phyloP scores from a whole-genome alignment of 2,329 filamentous ascomycete genomes.

The Cordyceps cicadae region DNA sequence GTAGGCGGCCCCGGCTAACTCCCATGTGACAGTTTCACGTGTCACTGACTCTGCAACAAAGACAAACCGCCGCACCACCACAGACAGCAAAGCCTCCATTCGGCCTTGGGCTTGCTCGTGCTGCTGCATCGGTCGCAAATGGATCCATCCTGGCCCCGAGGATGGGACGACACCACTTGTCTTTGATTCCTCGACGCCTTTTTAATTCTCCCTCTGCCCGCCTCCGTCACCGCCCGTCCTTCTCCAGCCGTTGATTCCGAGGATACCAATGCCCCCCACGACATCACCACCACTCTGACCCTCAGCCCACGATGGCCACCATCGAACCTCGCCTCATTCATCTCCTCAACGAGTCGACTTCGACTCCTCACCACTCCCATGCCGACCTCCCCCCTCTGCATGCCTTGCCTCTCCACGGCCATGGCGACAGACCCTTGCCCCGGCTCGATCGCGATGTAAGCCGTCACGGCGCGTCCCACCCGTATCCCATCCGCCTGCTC shows the following conservation, averaged over 20 bases:
- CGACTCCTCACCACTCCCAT: constrained; percentile 37
- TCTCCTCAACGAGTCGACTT: constrained; percentile 49
- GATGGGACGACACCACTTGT: constrained; percentile 12
- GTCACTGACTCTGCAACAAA: constrained; percentile 6
- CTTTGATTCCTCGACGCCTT: constrained; percentile 3
- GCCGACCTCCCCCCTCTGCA: constrained; percentile 49
- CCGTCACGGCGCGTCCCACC: constrained; percentile 18
- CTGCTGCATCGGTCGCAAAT: constrained; percentile 11
- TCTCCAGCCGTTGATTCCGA: constrained; percentile 10
- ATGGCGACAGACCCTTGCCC: constrained; percentile 39
- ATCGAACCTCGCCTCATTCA: constrained; percentile 62
- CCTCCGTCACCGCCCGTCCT: constrained; percentile 1
- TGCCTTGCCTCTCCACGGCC: constrained; percentile 34
- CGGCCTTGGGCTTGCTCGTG: constrained; percentile 11
- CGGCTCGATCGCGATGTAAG: constrained; percentile 44
- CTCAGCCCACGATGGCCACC: constrained; percentile 47
- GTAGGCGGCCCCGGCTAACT: neutral
- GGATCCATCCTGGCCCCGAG: constrained; percentile 13
- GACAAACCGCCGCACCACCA: constrained; percentile 3
- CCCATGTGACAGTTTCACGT: constrained; percentile 14
- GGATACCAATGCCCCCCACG: constrained; percentile 22
- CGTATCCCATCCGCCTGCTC: constrained; percentile 32
- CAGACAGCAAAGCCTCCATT: neutral
- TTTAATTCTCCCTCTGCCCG: constrained; percentile 6
- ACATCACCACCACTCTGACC: constrained; percentile 16